A percentile compares a stretch with the other conserved stretches of the same genome.
Conservation (phyloP, 2,329 filamentous ascomycete species). For the Anthostomella pinea region DNA sequence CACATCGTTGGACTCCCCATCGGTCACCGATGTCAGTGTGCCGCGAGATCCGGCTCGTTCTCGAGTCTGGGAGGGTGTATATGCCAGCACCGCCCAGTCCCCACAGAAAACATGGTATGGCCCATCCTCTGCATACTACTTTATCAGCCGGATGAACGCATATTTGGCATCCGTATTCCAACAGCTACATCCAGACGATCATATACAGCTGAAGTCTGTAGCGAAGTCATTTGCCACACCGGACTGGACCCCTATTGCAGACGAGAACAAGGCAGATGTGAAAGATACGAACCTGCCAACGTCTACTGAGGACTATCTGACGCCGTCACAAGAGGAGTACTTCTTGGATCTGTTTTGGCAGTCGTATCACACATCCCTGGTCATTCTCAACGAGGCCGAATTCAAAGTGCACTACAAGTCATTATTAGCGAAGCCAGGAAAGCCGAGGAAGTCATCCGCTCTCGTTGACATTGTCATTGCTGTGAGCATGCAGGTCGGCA, state of each 20-base stretch:
- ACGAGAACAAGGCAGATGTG: slow-evolving; percentile 12
- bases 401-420: slow-evolving; percentile 43
- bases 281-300: slow-evolving; percentile 13
- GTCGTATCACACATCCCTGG: slow-evolving; percentile 40
- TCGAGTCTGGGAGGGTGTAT: slow-evolving; percentile 35
- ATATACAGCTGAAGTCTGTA: slow-evolving; percentile 30
- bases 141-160: slow-evolving; percentile 37
- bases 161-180: slow-evolving; percentile 35
- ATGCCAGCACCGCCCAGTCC: slow-evolving; percentile 33
- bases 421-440: slow-evolving; percentile 33
- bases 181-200: slow-evolving; percentile 28
- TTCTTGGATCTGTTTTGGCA: slow-evolving; percentile 48
- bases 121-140: slow-evolving; percentile 41
- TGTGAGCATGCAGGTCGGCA: slow-evolving; percentile 48
- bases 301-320: slow-evolving; percentile 30
- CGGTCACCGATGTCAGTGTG: slow-evolving; percentile 1
- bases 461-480: slow-evolving; percentile 52
- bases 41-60: slow-evolving; percentile 1
- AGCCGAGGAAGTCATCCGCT: slow-evolving; percentile 41
- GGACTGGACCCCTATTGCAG: slow-evolving; percentile 16
- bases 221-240: slow-evolving; percentile 19
- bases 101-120: slow-evolving; percentile 39
- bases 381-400: slow-evolving; percentile 42
- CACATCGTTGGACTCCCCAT: slow-evolving; percentile 10
- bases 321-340: slow-evolving; percentile 42